Evolutionary conservation across 768 basidiomycete species (phyloP), one percentile per base, ranked within the genome.

Genomic region (Sarcodon sp.): DNA sequence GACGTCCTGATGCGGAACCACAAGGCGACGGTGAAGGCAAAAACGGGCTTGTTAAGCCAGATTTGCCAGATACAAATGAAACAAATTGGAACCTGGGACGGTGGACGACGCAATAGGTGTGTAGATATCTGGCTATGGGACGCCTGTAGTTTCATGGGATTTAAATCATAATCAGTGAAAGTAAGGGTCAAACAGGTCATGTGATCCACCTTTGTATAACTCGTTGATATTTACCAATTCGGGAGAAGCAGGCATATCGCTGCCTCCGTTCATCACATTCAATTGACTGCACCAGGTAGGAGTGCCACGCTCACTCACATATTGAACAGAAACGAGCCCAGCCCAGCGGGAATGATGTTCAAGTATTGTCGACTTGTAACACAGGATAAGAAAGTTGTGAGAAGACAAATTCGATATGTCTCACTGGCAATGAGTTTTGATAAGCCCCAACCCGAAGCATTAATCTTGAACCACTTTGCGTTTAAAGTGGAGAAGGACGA

Each of bases 401-500:
- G 3, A 18, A 46, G 37, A 18, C 39, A 35, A 21, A 35, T 12
- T 27, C 21, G 43, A 41, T 9, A 43, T 13, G 15, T 62, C 69
- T 50, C 44, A 70, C 71, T 62, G n/a, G 60, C 60, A 55, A 69
- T 69, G 46, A 74, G 57, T 53, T 64, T 62, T 47, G 66, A 66
- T 21, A 70, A 63, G 38, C 70, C 71, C 69, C 72, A 72, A 39
- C 73, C 72, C 32, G 52, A 63, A 10, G 68, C 69, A 55, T 74
- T 70, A 46, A 75, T 48, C 55, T 74, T 75, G 64, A 74, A 74
- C 73, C 71, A 74, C 47, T 60, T 58, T 13, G 68, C 70, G 38
- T 58, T 53, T 47, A 64, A 63, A 34, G 69, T 66, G 48, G 55
- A 51, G 44, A 60, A 57, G 2, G 27, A 53, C 10, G 47, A 35